A percentile compares a stretch with the other conserved stretches of the same genome.
Conservation (phyloP, 805 yeast species). For the Zygosaccharomyces pseudorouxii region DNA sequence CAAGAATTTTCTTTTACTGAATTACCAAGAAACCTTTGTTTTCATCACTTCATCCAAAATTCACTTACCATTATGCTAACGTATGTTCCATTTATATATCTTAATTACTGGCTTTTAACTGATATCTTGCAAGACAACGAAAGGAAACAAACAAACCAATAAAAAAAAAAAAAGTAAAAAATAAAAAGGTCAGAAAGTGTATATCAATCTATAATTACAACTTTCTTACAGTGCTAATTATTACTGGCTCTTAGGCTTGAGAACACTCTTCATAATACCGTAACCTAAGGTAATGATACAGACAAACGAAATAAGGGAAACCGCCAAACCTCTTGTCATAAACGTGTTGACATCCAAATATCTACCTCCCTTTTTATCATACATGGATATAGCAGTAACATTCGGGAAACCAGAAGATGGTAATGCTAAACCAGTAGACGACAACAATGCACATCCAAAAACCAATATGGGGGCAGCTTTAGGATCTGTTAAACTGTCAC, state of each 20-base stretch:
- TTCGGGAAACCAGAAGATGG: conserved; percentile 99
- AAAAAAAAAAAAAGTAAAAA: background rate
- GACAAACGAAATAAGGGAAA: conserved; percentile 68
- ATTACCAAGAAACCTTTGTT: too few species aligned
- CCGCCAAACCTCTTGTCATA: conserved; percentile 86
- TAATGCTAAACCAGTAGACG: conserved; percentile 94
- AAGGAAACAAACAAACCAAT: background rate
- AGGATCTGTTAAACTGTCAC: conserved; percentile 60
- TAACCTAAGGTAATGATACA: conserved; percentile 78
- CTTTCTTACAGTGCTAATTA: background rate
- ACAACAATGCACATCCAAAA: conserved; percentile 52
- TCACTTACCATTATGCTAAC: background rate
- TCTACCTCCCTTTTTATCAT: conserved; percentile 86
- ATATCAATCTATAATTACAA: background rate
- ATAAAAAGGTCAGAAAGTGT: background rate
- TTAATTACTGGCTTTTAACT: too few species aligned
- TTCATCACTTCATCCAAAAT: background rate
- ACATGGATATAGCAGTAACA: conserved; percentile 92
- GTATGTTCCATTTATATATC: too few species aligned
- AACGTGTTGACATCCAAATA: conserved; percentile 78
- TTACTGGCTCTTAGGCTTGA: conserved; percentile 16
- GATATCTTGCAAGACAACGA: background rate
- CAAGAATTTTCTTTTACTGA: too few species aligned
- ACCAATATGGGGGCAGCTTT: conserved; percentile 55
- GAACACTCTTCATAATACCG: conserved; percentile 52